Evolutionary conservation across 805 yeast species (phyloP).

Genomic region (Cyberlindnera petersonii): DNA sequence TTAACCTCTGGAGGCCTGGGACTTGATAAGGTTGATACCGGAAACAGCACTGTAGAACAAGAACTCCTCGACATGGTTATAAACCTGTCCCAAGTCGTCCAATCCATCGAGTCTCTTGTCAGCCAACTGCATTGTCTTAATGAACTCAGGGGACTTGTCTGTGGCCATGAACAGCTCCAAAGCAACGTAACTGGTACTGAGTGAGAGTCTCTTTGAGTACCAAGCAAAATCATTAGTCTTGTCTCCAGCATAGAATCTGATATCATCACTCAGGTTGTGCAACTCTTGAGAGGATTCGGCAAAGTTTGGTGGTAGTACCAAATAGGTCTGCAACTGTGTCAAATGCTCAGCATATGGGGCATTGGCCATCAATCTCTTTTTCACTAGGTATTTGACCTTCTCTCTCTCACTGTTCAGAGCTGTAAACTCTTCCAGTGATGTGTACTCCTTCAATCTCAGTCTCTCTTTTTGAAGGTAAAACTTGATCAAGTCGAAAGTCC

Average conservation of each 20-base stretch:
- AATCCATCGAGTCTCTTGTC: conserved; percentile 53
- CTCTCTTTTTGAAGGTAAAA: conserved; percentile 52
- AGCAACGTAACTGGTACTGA: conserved; percentile 67
- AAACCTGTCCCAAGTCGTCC: conserved; percentile 53
- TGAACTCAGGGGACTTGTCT: conserved; percentile 56
- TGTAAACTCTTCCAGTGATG: conserved; percentile 29
- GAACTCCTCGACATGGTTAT: conserved; percentile 73
- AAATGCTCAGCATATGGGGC: conserved; percentile 33
- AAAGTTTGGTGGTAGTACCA: conserved; percentile 63
- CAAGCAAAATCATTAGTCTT: conserved; percentile 77
- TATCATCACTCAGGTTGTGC: conserved; percentile 75
- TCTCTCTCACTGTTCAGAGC: conserved; percentile 35
- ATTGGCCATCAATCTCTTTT: conserved; percentile 46
- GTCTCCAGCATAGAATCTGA: conserved; percentile 78
- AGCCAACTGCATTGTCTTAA: conserved; percentile 61
- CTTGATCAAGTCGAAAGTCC: conserved; percentile 50
- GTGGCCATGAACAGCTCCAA: conserved; percentile 77
- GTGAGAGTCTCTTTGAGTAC: conserved; percentile 80
- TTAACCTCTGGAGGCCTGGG: conserved; percentile 63
- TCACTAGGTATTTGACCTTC: conserved; percentile 42
- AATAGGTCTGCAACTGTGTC: conserved; percentile 44
- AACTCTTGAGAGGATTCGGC: conserved; percentile 60
- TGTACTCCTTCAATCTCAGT: conserved; percentile 35
- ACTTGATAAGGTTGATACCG: conserved; percentile 58
- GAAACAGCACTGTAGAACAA: conserved; percentile 58